Evolutionary conservation across 148 eudicot genomes (phyloP), one percentile per base, ranked within the genome.

Genomic region (Gaultheria prostrata): DNA sequence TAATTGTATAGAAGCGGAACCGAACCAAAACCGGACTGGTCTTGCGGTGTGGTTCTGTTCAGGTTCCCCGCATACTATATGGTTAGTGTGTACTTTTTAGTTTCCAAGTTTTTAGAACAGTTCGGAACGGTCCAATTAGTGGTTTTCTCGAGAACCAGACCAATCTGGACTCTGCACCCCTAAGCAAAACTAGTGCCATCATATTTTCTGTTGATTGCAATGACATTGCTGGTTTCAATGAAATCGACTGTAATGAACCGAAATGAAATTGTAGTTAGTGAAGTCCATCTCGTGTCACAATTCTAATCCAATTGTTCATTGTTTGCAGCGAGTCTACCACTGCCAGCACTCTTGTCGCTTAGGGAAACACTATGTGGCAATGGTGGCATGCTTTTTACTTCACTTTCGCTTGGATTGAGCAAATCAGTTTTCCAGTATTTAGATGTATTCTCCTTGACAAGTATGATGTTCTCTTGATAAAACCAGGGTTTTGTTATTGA

Each of bases 261-360:
- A 71, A 33, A n/a, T 6, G 1, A 71, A 17, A 71, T 2, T 33
- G 39, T 28, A 11, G 46, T 70, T 70, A 30, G 45, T 33, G 33
- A 32, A 5, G 75, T 32, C 45, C 75, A 32, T 67, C 71, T 65
- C 33, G 5, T 2, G 18, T 30, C 18, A 28, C 35, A 67, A 67
- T 13, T 67, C 72, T 67, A 12, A 67, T 30, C 8, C 13, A 30
- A 1, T 54, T 9, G 28, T 10, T 18, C 46, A 48, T 59, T 83
- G 35, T 78, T 82, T 87, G 81, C 91, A 89, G 89, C 63, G 89
- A 89, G 70, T 89, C 91, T 7, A 89, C 91, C 57, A 89, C 90
- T 5, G 90, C 90, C 79, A 89, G 90, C 85, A 89, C 91, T 15
- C 89, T 86, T n/a, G 90, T 83, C 77, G 89, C 88, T 49, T 89